These are phyloP conservation scores for Camellia lanceoleosa DNA, from an alignment of 148 eudicot species.

Conservation along the genomic window DNA sequence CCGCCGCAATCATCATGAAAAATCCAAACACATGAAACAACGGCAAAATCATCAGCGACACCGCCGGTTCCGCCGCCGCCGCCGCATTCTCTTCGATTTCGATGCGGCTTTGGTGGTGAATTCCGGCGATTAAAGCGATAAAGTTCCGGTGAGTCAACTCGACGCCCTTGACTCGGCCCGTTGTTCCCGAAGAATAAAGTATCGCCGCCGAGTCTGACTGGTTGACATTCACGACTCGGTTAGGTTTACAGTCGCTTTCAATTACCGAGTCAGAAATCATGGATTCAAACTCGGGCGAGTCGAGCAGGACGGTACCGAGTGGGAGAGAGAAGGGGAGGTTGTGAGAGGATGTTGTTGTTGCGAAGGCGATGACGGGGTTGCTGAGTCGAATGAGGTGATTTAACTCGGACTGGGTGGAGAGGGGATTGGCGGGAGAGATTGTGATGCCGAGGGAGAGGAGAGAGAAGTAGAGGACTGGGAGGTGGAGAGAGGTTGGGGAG, in stretches of 20 bases:
- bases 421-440: constrained; percentile 62
- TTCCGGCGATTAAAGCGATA: constrained; percentile 39
- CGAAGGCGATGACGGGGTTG: constrained; percentile 47
- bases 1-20: constrained; percentile 61
- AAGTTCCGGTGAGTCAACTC: constrained; percentile 71
- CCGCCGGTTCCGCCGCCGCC: constrained; percentile 28
- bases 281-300: constrained; percentile 52
- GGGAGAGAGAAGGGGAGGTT: constrained; percentile 32
- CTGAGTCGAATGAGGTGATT: constrained; percentile 35
- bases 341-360: constrained; percentile 25
- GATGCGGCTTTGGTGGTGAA: constrained; percentile 14
- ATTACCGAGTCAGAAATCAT: constrained; percentile 19
- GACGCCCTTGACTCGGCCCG: constrained; percentile 85
- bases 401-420: constrained; percentile 51
- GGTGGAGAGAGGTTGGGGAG: constrained; percentile 46
- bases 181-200: constrained; percentile 83
- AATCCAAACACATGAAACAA: constrained; percentile 90
- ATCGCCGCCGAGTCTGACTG: constrained; percentile 70
- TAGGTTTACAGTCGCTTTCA: not conserved
- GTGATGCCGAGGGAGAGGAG: constrained; percentile 58
- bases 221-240: not conserved
- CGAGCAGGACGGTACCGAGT: constrained; percentile 34
- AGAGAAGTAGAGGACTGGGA: constrained; percentile 65
- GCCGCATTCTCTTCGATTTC: constrained; percentile 8
- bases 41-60: constrained; percentile 56